phyloP scores from a whole-genome alignment of 2,329 filamentous ascomycete species.

The Claviceps digitariae region DNA sequence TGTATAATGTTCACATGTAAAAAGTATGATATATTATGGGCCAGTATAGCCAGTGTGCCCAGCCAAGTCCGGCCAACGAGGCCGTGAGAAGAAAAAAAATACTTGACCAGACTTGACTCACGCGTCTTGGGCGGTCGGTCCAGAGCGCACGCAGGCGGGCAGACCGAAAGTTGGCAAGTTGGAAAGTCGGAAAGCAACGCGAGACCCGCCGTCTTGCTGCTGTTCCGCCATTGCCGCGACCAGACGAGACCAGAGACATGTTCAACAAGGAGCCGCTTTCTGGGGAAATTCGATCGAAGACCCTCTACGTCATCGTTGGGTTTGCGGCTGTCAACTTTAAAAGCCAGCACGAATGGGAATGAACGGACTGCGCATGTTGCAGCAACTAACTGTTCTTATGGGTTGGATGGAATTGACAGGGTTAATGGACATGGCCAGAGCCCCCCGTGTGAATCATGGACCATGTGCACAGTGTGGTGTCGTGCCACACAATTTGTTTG shows the following conservation, averaged over 20 bases:
- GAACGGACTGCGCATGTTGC: background rate
- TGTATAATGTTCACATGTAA: background rate
- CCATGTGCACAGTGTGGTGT: background rate
- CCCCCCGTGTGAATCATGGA: background rate
- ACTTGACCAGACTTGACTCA: no score
- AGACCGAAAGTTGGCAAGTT: background rate
- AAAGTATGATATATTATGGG: background rate
- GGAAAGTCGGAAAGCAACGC: background rate
- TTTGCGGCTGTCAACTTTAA: background rate
- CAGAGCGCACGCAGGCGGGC: background rate
- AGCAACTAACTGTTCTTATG: background rate
- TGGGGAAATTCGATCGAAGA: background rate
- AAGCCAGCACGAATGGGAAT: background rate
- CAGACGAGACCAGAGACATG: background rate
- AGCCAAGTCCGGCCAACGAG: background rate
- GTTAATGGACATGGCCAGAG: background rate
- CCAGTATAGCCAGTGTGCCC: background rate
- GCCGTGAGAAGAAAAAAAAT: background rate
- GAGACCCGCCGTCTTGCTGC: background rate
- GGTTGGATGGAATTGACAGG: background rate
- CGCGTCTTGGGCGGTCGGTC: background rate
- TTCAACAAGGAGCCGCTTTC: background rate
- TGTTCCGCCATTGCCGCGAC: background rate
- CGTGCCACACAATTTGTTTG: background rate
- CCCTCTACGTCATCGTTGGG: background rate